These are phyloP conservation scores for Decorospora gaudefroyi DNA, from an alignment of 2,329 filamentous ascomycete genomes.

Conservation along the genomic window DNA sequence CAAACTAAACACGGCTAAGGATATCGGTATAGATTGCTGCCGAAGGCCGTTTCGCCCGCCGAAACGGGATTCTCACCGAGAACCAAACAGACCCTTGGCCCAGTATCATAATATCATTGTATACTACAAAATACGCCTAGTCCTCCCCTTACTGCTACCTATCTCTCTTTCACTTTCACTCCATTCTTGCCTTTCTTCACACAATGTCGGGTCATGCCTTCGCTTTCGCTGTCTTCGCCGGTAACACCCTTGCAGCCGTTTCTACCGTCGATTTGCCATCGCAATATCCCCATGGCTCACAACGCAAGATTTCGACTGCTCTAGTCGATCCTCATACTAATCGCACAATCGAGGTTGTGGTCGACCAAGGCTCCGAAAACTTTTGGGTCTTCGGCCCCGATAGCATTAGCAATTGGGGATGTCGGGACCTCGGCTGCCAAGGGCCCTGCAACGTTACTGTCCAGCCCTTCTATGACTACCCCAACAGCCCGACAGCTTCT, in stretches of 20 bases:
- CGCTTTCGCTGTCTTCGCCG: not conserved
- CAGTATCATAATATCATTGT: too few species aligned
- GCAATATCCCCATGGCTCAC: not conserved
- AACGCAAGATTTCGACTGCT: not conserved
- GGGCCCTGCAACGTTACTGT: not conserved
- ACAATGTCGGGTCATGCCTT: too few species aligned
- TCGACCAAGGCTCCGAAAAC: not conserved
- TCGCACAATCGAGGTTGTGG: not conserved
- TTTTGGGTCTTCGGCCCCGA: constrained; percentile 1
- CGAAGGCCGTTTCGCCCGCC: too few species aligned
- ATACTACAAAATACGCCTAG: too few species aligned
- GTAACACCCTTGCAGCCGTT: not conserved
- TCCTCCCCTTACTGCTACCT: too few species aligned
- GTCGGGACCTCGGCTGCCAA: not conserved
- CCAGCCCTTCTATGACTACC: not conserved
- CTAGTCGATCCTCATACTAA: not conserved
- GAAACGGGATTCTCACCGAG: too few species aligned
- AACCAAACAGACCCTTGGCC: too few species aligned
- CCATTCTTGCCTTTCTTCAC: too few species aligned
- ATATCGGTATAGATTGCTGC: too few species aligned
- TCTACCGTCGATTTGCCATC: not conserved
- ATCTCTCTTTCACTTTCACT: too few species aligned
- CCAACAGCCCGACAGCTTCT: not conserved
- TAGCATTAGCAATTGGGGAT: not conserved
- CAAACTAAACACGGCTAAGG: too few species aligned